phyloP scores from a whole-genome alignment of 768 basidiomycete genomes.

The Tulasnella sp. region DNA sequence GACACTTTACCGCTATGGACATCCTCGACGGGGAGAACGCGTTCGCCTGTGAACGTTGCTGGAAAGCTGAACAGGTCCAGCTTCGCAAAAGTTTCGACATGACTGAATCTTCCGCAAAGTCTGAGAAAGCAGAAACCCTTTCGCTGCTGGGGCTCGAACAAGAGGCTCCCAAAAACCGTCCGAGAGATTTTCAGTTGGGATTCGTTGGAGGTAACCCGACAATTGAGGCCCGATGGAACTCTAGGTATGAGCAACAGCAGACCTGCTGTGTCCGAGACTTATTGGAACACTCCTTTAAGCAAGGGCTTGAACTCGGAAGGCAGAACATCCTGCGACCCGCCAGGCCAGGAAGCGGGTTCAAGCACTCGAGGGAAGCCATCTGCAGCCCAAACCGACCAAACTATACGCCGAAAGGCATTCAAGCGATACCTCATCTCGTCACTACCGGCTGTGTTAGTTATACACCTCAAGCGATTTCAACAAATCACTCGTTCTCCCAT shows the following conservation, averaged over 20 bases:
- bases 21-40: conserved; percentile 87
- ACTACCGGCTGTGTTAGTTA: conserved; percentile 77
- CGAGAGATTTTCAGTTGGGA: too few relatives aligned
- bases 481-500: conserved; percentile 36
- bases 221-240: too few relatives aligned
- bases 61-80: too few relatives aligned
- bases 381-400: conserved; percentile 60
- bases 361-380: conserved; percentile 21
- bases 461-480: conserved; percentile 93
- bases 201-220: too few relatives aligned
- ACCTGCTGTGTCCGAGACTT: too few relatives aligned
- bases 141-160: too few relatives aligned
- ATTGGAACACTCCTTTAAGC: too few relatives aligned
- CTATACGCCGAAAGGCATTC: conserved; percentile 42
- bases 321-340: background rate
- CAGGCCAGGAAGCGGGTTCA: background rate
- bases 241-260: too few relatives aligned
- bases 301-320: background rate
- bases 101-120: too few relatives aligned
- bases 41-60: conserved; percentile 87
- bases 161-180: too few relatives aligned
- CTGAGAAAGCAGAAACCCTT: too few relatives aligned
- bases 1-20: conserved; percentile 88
- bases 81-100: too few relatives aligned
- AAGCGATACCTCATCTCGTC: conserved; percentile 88